Evolutionary conservation across 2,329 filamentous ascomycete species (phyloP), one percentile per base, ranked within the genome.

Genomic region (Pseudogymnoascus sp.): DNA sequence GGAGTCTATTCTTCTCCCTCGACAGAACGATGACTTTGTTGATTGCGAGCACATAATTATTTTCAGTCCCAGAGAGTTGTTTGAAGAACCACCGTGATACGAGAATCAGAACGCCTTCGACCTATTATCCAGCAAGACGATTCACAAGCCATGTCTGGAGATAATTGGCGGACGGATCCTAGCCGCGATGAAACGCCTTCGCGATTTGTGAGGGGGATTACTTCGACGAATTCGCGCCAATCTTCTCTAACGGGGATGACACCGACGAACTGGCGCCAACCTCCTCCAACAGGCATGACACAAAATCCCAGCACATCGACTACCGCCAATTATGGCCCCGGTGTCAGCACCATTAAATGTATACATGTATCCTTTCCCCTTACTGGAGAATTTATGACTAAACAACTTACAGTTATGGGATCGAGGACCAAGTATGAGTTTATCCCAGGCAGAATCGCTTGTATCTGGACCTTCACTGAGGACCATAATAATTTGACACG

Each of bases 351-450:
- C 18, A 56, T 56, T 34, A 6, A 34, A 6, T 18, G 49, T 56
- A 56, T 21, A n/a, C 5, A 28, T 16, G 49, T 5, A 34, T 34
- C 21, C 25, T 31, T 34, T 34, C 8, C 16, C 49, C 34, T 34
- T 18, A 56, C n/a, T 34, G 11, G 28, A 34, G n/a, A 3, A 21
- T 56, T 56, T 56, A 34, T 56, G n/a, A 34, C 28, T 56, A 56
- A 56, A 34, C 49, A 34, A 56, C 49, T 21, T 56, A 53, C 28
- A 56, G 49, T 3, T 34, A 56, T 56, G 49, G 49, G 28, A 56
- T 1, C 9, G 9, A 21, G 9, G n/a, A 3, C 9, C 28, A 8
- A 11, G 1, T 2, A 56, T 12, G 49, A 56, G 49, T 56, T 34
- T 34, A 34, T 31, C 14, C n/a, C 9, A 34, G 49, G 49, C 28